Base-by-base conservation (phyloP, 441 rosid genomes). In the Pelargonium australe region DNA sequence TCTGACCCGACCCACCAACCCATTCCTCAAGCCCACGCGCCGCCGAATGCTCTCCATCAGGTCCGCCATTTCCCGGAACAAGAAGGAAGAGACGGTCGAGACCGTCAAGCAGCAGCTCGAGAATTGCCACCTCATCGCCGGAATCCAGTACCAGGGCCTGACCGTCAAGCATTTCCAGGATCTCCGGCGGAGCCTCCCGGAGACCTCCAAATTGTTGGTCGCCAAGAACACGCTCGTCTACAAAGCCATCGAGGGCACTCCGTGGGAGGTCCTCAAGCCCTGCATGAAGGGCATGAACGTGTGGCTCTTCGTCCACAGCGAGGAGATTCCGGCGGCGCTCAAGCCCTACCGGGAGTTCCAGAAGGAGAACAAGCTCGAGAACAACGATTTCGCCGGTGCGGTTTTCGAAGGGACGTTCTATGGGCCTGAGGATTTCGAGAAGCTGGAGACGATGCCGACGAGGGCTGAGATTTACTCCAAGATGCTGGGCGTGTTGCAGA, bases 231-330 rank as follows among this genome's bases (percentile, higher is more conserved):
- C 92, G 16, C 63, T 94, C 28, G 98, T 94, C 45, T 72, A 72
- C 68, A 94, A 94, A 63, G 98, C 98, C 58, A 81, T 94, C 41
- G 96, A 91, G 69, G 97, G 96, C n/a, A 91, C 98, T 20, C 80
- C 76, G 7, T 94, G 91, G 91, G 93, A 86, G 66, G 89, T 83
- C 55, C 77, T 94, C 34, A 84, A 86, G 78, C 97, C 97, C 3
- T 94, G 97, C 70, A 94, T 94, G 98, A 91, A 77, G 66, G 97
- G 98, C 7, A 94, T 94, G 98, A 91, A 94, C 60, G 97, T 85
- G 34, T 94, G 96, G 95, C 86, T 91, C 40, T 94, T 94, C 64
- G 97, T 91, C 17, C 97, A 89, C 66, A 83, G 77, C 11, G 98
- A 94, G 70, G 98, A 94, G 70, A 89, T 94, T 43, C 98, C 96